Percentiles rank a stretch among this genome's conserved stretches.
Evolutionary conservation across 225 moss, liverwort and hornwort species (phyloP).

Genomic region (Bryum argenteum): DNA sequence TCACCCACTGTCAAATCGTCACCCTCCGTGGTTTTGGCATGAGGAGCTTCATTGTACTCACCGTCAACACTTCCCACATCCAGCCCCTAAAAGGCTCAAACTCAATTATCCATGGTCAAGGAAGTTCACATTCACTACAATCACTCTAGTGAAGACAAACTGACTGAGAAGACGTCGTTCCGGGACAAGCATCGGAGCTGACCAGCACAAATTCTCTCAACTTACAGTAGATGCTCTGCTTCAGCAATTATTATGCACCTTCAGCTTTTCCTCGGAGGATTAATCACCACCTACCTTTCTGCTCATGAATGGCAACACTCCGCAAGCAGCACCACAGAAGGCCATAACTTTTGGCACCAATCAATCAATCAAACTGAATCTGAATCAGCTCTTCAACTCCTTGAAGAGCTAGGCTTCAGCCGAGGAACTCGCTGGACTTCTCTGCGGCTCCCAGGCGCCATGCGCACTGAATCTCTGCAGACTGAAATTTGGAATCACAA

Average conservation of each 20-base stretch:
- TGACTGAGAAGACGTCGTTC: neutral
- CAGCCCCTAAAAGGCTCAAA: conserved; percentile 11
- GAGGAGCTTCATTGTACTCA: conserved; percentile 40
- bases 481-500: conserved; percentile 11
- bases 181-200: conserved; percentile 6
- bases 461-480: conserved; percentile 20
- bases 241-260: neutral
- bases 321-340: conserved; percentile 40
- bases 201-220: neutral
- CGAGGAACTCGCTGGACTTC: conserved; percentile 9
- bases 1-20: conserved; percentile 33
- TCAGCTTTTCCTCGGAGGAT: conserved; percentile 10
- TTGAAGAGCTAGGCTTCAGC: neutral
- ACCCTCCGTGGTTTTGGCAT: conserved; percentile 13
- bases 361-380: conserved; percentile 7
- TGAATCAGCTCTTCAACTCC: conserved; percentile 2
- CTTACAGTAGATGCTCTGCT: conserved; percentile 5
- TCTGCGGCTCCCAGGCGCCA: conserved; percentile 24
- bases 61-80: conserved; percentile 27
- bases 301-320: conserved; percentile 32
- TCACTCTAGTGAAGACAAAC: too few species aligned
- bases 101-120: conserved; percentile 13
- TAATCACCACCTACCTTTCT: conserved; percentile 26
- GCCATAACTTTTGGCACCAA: conserved; percentile 35
- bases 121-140: conserved; percentile 1